Percentiles rank a stretch among this genome's conserved stretches.
Evolutionary conservation across 1,284 basidiomycete species (phyloP).

Genomic region (Ceratobasidium papillatum): DNA sequence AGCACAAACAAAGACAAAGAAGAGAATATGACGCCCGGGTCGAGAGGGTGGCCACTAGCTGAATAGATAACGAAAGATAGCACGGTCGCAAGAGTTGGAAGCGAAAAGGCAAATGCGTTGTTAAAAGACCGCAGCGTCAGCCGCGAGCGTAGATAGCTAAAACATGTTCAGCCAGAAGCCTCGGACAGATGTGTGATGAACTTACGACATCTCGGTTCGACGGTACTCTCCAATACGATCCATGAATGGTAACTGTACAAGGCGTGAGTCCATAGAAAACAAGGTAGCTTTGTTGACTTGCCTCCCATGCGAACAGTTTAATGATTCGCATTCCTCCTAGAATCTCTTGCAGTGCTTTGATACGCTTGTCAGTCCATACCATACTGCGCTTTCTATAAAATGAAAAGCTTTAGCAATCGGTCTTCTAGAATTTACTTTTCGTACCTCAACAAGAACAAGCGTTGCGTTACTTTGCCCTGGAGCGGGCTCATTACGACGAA

Average conservation of each 20-base stretch:
- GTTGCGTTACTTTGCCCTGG: slow-evolving; percentile 79
- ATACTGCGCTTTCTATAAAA: slow-evolving; percentile 74
- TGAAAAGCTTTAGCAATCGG: slow-evolving; percentile 49
- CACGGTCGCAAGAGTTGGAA: slow-evolving; percentile 84
- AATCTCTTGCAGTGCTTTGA: slow-evolving; percentile 80
- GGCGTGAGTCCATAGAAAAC: background rate
- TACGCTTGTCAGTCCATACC: slow-evolving; percentile 83
- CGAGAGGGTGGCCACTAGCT: slow-evolving; percentile 68
- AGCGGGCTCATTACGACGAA: slow-evolving; percentile 71
- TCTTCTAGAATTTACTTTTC: background rate
- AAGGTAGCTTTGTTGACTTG: background rate
- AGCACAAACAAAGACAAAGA: slow-evolving; percentile 88
- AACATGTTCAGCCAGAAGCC: background rate
- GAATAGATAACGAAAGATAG: slow-evolving; percentile 86
- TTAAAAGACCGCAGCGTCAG: slow-evolving; percentile 76
- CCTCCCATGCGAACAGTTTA: slow-evolving; percentile 44
- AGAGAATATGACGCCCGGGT: slow-evolving; percentile 78
- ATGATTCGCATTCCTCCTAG: slow-evolving; percentile 63
- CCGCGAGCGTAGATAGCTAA: slow-evolving; percentile 74
- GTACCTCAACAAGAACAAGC: slow-evolving; percentile 60
- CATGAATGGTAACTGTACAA: slow-evolving; percentile 48
- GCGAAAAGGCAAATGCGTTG: slow-evolving; percentile 70
- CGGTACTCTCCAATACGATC: slow-evolving; percentile 76
- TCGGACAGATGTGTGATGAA: background rate
- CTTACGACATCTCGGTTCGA: slow-evolving; percentile 66